Conservation (phyloP, 2,329 filamentous ascomycete genomes). For the Sphaceloma murrayae region DNA sequence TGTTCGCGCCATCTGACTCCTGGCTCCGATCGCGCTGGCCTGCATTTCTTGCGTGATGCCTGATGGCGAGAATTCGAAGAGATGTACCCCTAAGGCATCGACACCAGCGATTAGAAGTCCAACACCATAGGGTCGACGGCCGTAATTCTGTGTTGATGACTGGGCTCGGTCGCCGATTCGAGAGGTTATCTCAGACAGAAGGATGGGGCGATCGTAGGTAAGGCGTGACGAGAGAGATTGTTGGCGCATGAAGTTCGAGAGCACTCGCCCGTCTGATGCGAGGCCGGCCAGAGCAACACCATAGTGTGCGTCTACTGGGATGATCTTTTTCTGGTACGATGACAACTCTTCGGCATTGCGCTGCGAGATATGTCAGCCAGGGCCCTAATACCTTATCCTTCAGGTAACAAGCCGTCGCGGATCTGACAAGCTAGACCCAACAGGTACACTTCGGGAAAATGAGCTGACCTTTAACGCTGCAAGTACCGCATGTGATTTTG, state of each 20-base stretch:
- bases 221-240: slow-evolving; percentile 93
- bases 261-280: slow-evolving; percentile 92
- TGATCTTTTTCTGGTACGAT: slow-evolving; percentile 99
- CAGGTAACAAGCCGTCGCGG: too few species aligned
- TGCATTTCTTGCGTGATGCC: slow-evolving; percentile 97
- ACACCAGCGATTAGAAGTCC: slow-evolving; percentile 87
- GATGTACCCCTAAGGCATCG: slow-evolving; percentile 84
- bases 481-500: slow-evolving; percentile 95
- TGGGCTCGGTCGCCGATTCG: slow-evolving; percentile 95
- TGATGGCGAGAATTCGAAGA: slow-evolving; percentile 96
- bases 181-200: slow-evolving; percentile 75
- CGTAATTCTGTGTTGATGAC: slow-evolving; percentile 95
- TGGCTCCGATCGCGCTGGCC: slow-evolving; percentile 88
- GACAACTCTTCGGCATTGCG: slow-evolving; percentile 98
- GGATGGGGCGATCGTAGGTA: slow-evolving; percentile 89
- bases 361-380: slow-evolving; percentile 40
- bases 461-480: slow-evolving; percentile 91
- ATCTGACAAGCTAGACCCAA: too few species aligned
- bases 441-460: too few species aligned
- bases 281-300: slow-evolving; percentile 94
- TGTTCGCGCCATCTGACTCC: slow-evolving; percentile 94
- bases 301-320: slow-evolving; percentile 89
- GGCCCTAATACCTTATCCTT: too few species aligned
- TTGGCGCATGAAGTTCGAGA: slow-evolving; percentile 99
- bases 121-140: slow-evolving; percentile 91